Evolutionary conservation across 352 stramenopile species (phyloP).

Genomic region (Phytophthora syringae): DNA sequence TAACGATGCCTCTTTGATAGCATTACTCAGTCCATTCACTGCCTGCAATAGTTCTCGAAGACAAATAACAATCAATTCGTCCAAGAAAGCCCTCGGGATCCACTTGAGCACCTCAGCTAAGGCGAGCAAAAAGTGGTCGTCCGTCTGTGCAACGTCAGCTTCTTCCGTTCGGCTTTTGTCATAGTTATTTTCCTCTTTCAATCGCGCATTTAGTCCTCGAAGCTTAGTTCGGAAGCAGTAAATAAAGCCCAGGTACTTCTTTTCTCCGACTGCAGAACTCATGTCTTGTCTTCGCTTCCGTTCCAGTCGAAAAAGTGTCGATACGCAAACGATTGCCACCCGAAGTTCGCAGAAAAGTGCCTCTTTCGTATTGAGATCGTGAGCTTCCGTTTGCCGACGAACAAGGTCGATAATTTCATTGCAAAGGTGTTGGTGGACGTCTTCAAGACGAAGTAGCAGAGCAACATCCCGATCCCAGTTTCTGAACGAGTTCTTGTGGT

Average conservation of each 20-base stretch:
- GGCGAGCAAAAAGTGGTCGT: constrained; percentile 22
- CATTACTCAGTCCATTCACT: constrained; percentile 31
- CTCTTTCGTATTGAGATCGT: constrained; percentile 7
- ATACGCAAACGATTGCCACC: constrained; percentile 46
- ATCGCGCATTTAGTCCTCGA: constrained; percentile 50
- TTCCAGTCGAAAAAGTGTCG: constrained; percentile 61
- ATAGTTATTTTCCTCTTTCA: not conserved
- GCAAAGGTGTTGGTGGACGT: constrained; percentile 49
- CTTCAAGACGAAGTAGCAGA: constrained; percentile 55
- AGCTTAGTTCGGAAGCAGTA: constrained; percentile 50
- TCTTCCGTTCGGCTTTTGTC: constrained; percentile 8
- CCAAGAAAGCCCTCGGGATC: constrained; percentile 48
- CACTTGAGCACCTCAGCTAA: constrained; percentile 43
- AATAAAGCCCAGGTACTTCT: constrained; percentile 58
- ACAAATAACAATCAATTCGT: constrained; percentile 62
- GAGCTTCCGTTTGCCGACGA: constrained; percentile 1
- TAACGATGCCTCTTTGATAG: constrained; percentile 23
- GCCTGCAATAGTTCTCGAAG: constrained; percentile 57
- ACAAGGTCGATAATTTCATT: constrained; percentile 40
- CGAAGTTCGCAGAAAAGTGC: constrained; percentile 35
- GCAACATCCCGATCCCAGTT: constrained; percentile 59
- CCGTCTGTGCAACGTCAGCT: constrained; percentile 5
- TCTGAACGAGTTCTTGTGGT: constrained; percentile 29
- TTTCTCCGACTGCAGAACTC: constrained; percentile 41
- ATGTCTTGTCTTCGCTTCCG: constrained; percentile 46